Evolutionary conservation across 2,329 filamentous ascomycete genomes (phyloP), one percentile per base, ranked within the genome.

Genomic region (Cercospora citrullina): DNA sequence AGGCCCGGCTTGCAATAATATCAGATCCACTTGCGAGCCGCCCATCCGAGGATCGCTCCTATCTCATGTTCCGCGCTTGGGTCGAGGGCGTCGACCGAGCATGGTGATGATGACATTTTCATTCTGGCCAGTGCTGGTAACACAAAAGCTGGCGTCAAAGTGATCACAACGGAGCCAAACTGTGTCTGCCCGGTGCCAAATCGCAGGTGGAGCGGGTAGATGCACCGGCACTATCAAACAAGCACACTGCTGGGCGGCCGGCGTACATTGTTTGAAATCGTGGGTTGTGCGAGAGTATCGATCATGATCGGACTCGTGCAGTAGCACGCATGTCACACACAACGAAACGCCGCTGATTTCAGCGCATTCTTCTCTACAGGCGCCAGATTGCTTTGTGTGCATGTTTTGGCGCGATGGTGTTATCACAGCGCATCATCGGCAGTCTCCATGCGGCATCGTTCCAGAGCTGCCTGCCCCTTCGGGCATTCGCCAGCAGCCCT

Each of bases 351-450:
- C 39, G 60, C 60, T 62, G 55, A 36, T 28, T 58, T 23, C 55
- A 33, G 28, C 55, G 55, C 7, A n/a, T 30, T 31, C 14, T 33
- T 48, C 39, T 45, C 39, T 30, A 51, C n/a, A 31, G 55, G 18
- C 28, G 55, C 16, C 55, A n/a, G 16, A 18, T 31, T 21, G 9
- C 2, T 62, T 23, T 18, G 23, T 30, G 8, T 31, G 60, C 36
- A 51, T 28, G 60, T n/a, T 45, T 30, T 45, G 39, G 48, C 62
- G 30, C 36, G 42, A 36, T 57, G 31, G 62, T 59, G 62, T 53
- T 39, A 45, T 64, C 62, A 58, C 62, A 57, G 48, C 42, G 62
- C 62, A 64, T 62, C 10, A n/a, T 64, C 62, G 51, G 62, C 18
- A 42, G 48, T 58, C 51, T 45, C 62, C 62, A 58, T 64, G 30